Evolutionary conservation across 192 early-diverging fungal species (phyloP).

Genomic region (Dissophora ornata): DNA sequence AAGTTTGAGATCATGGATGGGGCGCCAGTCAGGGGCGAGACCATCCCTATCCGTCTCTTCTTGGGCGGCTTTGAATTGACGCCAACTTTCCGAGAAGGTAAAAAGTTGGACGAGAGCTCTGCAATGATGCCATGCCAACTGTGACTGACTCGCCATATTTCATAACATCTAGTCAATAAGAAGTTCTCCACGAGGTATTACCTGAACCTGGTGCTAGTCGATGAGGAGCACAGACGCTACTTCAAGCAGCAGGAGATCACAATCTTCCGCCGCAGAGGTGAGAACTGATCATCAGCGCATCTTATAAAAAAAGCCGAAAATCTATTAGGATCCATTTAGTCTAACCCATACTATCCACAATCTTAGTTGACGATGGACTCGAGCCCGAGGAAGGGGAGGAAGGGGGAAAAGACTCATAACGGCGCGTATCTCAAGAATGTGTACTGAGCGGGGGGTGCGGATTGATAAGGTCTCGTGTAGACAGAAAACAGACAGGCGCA

Average conservation of each 20-base stretch:
- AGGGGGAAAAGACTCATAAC: constrained; percentile 8
- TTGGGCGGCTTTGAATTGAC: constrained; percentile 97
- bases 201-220: constrained; percentile 96
- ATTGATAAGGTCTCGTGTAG: too few relatives aligned
- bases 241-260: constrained; percentile 99
- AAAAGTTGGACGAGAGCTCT: too few relatives aligned
- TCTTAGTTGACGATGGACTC: constrained; percentile 34
- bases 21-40: constrained; percentile 93
- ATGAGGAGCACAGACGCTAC: constrained; percentile 98
- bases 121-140: too few relatives aligned
- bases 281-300: neutral
- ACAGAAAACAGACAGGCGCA: too few relatives aligned
- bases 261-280: constrained; percentile 73
- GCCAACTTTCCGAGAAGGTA: constrained; percentile 91
- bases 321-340: too few relatives aligned
- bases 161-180: constrained; percentile 93
- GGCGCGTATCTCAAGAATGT: too few relatives aligned
- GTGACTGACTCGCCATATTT: too few relatives aligned
- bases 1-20: constrained; percentile 99
- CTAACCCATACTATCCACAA: too few relatives aligned
- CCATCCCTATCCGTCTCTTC: constrained; percentile 98
- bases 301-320: neutral
- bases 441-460: too few relatives aligned
- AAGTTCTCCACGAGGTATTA: constrained; percentile 98
- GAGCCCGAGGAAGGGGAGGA: constrained; percentile 35